These are phyloP conservation scores for Orbilia brochopaga DNA, from an alignment of 2,329 filamentous ascomycete genomes.

Conservation along the genomic window DNA sequence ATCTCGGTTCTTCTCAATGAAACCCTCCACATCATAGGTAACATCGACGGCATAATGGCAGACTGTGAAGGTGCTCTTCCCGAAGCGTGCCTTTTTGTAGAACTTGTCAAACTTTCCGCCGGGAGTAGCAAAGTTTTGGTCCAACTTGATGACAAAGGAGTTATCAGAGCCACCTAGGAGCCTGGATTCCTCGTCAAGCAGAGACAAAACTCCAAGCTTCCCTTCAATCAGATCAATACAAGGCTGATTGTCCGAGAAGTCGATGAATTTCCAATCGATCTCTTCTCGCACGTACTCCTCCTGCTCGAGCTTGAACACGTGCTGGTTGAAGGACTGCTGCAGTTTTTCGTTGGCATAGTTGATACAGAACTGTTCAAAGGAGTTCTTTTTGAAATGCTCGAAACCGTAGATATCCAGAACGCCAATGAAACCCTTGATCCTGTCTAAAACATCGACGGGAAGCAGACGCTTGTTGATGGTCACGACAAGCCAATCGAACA, in stretches of 20 bases:
- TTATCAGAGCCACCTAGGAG: slow-evolving; percentile 97
- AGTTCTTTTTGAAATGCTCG: slow-evolving; percentile 99
- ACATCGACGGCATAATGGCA: slow-evolving; percentile 98
- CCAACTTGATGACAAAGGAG: slow-evolving; percentile 93
- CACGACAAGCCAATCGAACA: slow-evolving; percentile 99
- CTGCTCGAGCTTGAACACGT: slow-evolving; percentile 98
- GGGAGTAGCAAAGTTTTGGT: slow-evolving; percentile 80
- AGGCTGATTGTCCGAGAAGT: slow-evolving; percentile 98
- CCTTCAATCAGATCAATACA: slow-evolving; percentile 98
- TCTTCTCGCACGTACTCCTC: slow-evolving; percentile 95
- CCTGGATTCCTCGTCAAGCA: slow-evolving; percentile 94
- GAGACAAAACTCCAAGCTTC: slow-evolving; percentile 87
- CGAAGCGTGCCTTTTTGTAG: slow-evolving; percentile 97
- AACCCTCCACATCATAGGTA: slow-evolving; percentile 97
- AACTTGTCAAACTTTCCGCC: slow-evolving; percentile 83
- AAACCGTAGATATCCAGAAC: slow-evolving; percentile 99
- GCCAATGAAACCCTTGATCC: slow-evolving; percentile 90
- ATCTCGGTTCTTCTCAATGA: slow-evolving; percentile 99
- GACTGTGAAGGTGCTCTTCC: slow-evolving; percentile 95
- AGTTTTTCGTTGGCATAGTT: slow-evolving; percentile 99
- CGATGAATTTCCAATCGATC: slow-evolving; percentile 99
- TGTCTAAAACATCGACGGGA: slow-evolving; percentile 80
- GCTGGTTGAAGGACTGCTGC: slow-evolving; percentile 98
- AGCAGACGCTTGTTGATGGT: slow-evolving; percentile 91
- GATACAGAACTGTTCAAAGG: slow-evolving; percentile 99